Evolutionary conservation across 352 stramenopile species (phyloP), one percentile per base, ranked within the genome.

Genomic region (Globisporangium acanthophoron): DNA sequence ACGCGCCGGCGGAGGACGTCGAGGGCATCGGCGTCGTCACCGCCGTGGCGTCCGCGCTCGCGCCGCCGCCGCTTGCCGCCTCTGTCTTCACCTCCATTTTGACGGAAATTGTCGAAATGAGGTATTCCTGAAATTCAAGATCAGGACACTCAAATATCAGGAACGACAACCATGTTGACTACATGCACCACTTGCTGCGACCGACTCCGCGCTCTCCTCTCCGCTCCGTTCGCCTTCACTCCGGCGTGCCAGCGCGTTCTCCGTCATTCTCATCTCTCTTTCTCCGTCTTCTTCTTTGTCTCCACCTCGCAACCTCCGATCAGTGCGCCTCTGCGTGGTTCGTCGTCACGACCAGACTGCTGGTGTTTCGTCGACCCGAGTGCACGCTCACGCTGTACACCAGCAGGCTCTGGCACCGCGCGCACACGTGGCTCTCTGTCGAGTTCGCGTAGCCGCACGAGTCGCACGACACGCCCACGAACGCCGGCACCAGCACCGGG

Each of bases 321-420:
- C 45, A 51, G 41, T 44, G 53, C 39, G 31, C 29, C 46, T 61
- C 55, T 16, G 55, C 55, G 35, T 61, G 55, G 24, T 61, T 61
- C 55, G 55, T 61, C 43, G 58, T 53, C 51, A 66, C 33, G 21
- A 89, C 66, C 27, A 89, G 61, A 15, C 74, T 45, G 41, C 76
- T 84, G 5, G 76, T 83, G 47, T 78, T 82, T 59, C 79, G 70
- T 37, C 70, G 67, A 2, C 76, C 79, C n/a, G 79, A 89, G 62
- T 89, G 79, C 40, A 89, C 73, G 51, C n/a, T 71, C 21, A 89
- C 67, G 57, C 76, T 87, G 68, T 87, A 92, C 52, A 92, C 81
- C 49, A 92, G 60, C 56, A 92, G 56, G 39, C 68, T 78, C 27
- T 79, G 73, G 59, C 81, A 92, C 33, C 68, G 78, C 37, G 65